Conservation (phyloP, 1,284 basidiomycete species). For the Trichosporon coremiiforme region DNA sequence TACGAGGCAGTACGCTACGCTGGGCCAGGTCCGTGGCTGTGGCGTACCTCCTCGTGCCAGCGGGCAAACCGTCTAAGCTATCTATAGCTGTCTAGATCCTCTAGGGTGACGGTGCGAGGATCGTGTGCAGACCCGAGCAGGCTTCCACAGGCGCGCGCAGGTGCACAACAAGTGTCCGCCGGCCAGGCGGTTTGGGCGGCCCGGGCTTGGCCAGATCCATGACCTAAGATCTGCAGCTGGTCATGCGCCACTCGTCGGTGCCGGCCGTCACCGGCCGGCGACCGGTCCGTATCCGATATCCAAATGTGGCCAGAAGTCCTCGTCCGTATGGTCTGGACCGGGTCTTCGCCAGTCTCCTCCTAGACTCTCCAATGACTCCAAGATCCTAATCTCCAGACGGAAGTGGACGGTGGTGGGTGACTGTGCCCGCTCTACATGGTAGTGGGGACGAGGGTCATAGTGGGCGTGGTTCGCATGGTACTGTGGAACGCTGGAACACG, state of each 20-base stretch:
- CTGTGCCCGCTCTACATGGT: too few species aligned
- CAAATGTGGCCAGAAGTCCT: not conserved
- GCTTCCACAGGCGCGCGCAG: not conserved
- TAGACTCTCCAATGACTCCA: not conserved
- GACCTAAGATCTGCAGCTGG: not conserved
- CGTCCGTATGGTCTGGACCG: not conserved
- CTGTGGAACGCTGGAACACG: conserved; percentile 11
- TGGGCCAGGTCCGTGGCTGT: conserved; percentile 9
- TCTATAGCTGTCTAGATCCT: too few species aligned
- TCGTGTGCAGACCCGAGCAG: too few species aligned
- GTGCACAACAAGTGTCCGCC: not conserved
- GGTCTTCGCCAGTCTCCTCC: not conserved
- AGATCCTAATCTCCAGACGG: too few species aligned
- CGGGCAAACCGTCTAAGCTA: too few species aligned
- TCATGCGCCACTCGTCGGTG: conserved; percentile 1
- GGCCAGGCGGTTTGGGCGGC: not conserved
- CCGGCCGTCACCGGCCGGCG: not conserved
- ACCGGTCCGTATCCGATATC: not conserved
- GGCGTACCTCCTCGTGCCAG: too few species aligned
- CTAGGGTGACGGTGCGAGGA: too few species aligned
- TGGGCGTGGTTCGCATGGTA: too few species aligned
- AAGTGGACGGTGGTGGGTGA: too few species aligned
- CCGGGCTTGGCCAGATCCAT: not conserved
- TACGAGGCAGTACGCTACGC: not conserved
- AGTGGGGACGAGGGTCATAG: not conserved